phyloP scores from a whole-genome alignment of 2,329 filamentous ascomycete genomes.

The Venturiaceae sp. region DNA sequence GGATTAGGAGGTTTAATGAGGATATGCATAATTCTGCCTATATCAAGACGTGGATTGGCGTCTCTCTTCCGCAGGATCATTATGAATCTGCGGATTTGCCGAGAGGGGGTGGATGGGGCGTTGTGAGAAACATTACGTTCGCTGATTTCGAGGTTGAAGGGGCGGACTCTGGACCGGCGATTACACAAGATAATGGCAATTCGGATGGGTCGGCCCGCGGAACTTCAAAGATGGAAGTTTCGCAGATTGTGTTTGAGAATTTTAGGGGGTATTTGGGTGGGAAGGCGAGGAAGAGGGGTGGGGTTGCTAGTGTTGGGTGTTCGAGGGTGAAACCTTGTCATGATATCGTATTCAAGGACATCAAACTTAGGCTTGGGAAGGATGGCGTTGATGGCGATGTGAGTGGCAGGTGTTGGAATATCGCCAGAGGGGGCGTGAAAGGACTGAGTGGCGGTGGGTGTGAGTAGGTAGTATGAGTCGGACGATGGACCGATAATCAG shows the following conservation, averaged over 20 bases:
- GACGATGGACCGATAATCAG: too few species aligned
- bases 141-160: constrained; percentile 41
- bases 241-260: constrained; percentile 40
- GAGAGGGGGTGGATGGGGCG: constrained; percentile 45
- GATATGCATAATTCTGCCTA: constrained; percentile 41
- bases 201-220: constrained; percentile 36
- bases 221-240: constrained; percentile 41
- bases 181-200: constrained; percentile 40
- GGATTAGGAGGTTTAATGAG: constrained; percentile 33
- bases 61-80: constrained; percentile 29
- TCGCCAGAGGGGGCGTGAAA: constrained; percentile 26
- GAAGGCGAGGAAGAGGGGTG: constrained; percentile 14
- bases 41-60: constrained; percentile 49
- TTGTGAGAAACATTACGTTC: constrained; percentile 40
- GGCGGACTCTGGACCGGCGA: constrained; percentile 31
- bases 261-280: constrained; percentile 39
- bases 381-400: constrained; percentile 22
- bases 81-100: constrained; percentile 42
- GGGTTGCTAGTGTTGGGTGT: constrained; percentile 36
- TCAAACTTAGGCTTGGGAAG: constrained; percentile 21
- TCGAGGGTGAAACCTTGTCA: constrained; percentile 40
- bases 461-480: background rate
- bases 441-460: constrained; percentile 18
- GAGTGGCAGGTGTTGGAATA: constrained; percentile 26
- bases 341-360: constrained; percentile 37